Evolutionary conservation across 768 basidiomycete species (phyloP).

Genomic region (Pleurotus sapidus): DNA sequence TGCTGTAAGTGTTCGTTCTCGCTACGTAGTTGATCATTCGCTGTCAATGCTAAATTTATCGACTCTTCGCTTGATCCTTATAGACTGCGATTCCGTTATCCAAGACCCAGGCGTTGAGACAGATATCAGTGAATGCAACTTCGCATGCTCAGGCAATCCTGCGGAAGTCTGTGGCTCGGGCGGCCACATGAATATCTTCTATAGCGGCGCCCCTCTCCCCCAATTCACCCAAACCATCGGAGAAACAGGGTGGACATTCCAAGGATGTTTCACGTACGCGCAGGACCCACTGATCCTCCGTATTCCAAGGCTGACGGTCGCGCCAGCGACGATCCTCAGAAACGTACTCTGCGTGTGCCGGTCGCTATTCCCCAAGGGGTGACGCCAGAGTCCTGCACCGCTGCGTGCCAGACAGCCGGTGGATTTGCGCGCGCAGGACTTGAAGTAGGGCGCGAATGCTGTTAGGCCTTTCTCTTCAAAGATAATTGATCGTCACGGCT

Average conservation of each 20-base stretch:
- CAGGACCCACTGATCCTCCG: not conserved
- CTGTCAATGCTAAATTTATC: too few species aligned
- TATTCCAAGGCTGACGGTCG: too few species aligned
- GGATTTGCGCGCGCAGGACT: conserved; percentile 39
- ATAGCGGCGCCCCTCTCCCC: conserved; percentile 49
- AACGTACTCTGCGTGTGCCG: conserved; percentile 30
- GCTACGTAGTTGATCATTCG: too few species aligned
- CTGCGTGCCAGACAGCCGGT: conserved; percentile 40
- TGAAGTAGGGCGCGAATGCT: conserved; percentile 47
- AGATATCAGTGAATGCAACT: conserved; percentile 44
- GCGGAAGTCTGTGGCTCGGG: conserved; percentile 55
- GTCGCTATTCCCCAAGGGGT: conserved; percentile 42
- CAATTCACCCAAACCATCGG: conserved; percentile 45
- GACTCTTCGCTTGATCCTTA: too few species aligned
- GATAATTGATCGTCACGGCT: too few species aligned
- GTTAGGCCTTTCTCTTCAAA: too few species aligned
- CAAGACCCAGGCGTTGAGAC: conserved; percentile 40
- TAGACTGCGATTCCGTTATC: too few species aligned
- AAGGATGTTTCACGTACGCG: conserved; percentile 63
- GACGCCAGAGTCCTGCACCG: conserved; percentile 46
- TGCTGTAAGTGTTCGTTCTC: conserved; percentile 31
- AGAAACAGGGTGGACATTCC: conserved; percentile 44
- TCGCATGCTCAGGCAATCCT: conserved; percentile 52
- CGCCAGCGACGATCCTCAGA: conserved; percentile 28
- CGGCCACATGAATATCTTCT: conserved; percentile 49